These are phyloP conservation scores for Myxozyma geophila DNA, from an alignment of 805 yeast genomes.

Conservation along the genomic window DNA sequence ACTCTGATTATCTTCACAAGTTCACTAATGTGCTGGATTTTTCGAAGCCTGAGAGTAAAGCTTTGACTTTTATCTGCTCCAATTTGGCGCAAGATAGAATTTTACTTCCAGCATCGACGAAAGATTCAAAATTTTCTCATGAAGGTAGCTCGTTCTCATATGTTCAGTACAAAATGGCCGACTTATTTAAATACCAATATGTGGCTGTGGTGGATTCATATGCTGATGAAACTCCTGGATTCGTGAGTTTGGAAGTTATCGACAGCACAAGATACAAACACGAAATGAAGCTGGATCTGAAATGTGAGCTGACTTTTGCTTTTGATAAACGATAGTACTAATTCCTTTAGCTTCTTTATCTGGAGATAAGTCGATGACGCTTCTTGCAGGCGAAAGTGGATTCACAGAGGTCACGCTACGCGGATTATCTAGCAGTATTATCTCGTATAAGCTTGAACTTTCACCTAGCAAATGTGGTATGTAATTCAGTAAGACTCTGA, in stretches of 20 bases:
- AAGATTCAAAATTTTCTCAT: slow-evolving; percentile 54
- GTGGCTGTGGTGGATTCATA: slow-evolving; percentile 54
- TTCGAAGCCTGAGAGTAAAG: slow-evolving; percentile 13
- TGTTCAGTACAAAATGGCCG: slow-evolving; percentile 49
- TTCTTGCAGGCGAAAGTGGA: slow-evolving; percentile 53
- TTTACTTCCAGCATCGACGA: slow-evolving; percentile 56
- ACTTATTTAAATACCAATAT: slow-evolving; percentile 53
- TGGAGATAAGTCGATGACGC: slow-evolving; percentile 43
- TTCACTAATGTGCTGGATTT: slow-evolving; percentile 33
- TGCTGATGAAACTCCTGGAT: slow-evolving; percentile 36
- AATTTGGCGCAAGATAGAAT: slow-evolving; percentile 50
- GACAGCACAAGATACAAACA: slow-evolving; percentile 39
- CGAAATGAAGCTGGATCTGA: slow-evolving; percentile 9
- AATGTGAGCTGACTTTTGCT: neutral
- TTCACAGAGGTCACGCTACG: slow-evolving; percentile 55
- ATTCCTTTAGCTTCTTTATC: slow-evolving; percentile 28
- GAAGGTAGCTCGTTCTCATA: slow-evolving; percentile 54
- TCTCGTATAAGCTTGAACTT: slow-evolving; percentile 54
- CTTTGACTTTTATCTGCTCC: slow-evolving; percentile 48
- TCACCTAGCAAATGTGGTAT: slow-evolving; percentile 17
- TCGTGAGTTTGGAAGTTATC: slow-evolving; percentile 42
- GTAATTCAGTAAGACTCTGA: neutral
- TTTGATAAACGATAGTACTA: neutral
- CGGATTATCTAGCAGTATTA: slow-evolving; percentile 63
- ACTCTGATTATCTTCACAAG: slow-evolving; percentile 11